Percentiles rank a stretch among this genome's conserved stretches.
These are phyloP conservation scores for Salix udensis DNA, from an alignment of 345 rosid species.

Conservation along the genomic window DNA sequence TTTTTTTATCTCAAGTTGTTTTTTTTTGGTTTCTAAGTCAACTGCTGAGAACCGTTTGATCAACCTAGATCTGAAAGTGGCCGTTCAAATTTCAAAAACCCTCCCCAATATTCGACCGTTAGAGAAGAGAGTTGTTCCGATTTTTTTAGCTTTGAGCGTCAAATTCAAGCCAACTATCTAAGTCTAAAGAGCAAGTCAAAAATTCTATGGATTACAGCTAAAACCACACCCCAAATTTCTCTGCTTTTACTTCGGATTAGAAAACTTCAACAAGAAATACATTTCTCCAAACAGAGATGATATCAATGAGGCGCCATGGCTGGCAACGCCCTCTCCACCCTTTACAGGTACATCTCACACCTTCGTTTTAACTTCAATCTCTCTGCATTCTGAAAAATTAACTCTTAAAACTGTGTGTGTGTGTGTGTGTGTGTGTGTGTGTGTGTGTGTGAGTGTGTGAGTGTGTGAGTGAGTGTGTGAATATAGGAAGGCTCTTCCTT, in stretches of 20 bases:
- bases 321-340: constrained; percentile 93
- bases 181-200: too few species aligned
- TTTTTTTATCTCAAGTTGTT: background rate
- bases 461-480: background rate
- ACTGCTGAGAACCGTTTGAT: constrained; percentile 13
- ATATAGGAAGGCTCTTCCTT: background rate
- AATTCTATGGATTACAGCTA: constrained; percentile 1
- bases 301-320: constrained; percentile 73
- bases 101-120: constrained; percentile 36
- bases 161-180: background rate
- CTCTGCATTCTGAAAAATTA: background rate
- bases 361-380: background rate
- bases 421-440: background rate
- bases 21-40: background rate
- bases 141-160: background rate
- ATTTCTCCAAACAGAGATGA: background rate
- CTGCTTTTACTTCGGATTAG: background rate
- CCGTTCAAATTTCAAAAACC: constrained; percentile 43
- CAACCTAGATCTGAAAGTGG: background rate
- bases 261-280: background rate
- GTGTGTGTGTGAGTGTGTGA: background rate
- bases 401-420: background rate
- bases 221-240: background rate
- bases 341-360: constrained; percentile 50
- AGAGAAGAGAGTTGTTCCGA: background rate